Evolutionary conservation across 139 green algal species (phyloP).

Genomic region (Chlorokybus atmophyticus): DNA sequence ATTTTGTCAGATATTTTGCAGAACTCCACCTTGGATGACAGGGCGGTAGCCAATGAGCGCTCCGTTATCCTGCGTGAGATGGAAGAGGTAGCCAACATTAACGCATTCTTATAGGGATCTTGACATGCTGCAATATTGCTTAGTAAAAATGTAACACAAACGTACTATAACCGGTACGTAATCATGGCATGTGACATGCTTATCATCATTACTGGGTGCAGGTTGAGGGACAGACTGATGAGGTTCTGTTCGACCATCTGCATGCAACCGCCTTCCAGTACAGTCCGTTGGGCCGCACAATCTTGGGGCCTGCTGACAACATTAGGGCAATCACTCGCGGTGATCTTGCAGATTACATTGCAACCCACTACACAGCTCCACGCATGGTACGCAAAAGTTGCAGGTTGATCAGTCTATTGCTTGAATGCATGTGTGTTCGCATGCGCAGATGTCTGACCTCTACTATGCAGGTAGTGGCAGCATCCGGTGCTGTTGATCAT

Average conservation of each 20-base stretch:
- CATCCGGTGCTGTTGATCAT: constrained; percentile 88
- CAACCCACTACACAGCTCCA: constrained; percentile 82
- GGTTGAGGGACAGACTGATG: constrained; percentile 60
- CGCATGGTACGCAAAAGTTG: constrained; percentile 50
- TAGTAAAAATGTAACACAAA: too few species aligned
- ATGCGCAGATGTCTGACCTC: background rate
- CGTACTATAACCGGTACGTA: too few species aligned
- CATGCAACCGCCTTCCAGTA: constrained; percentile 97
- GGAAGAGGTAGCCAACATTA: constrained; percentile 79
- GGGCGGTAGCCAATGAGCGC: constrained; percentile 75
- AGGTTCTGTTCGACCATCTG: constrained; percentile 96
- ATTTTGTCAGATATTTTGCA: constrained; percentile 95
- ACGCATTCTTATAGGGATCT: constrained; percentile 1
- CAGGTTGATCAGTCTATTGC: background rate
- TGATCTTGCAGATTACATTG: constrained; percentile 88
- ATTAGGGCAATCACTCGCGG: constrained; percentile 68
- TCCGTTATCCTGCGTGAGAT: constrained; percentile 94
- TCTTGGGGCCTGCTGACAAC: constrained; percentile 88
- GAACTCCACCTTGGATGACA: constrained; percentile 73
- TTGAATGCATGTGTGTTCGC: constrained; percentile 6
- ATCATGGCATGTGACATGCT: background rate
- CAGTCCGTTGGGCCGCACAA: constrained; percentile 83
- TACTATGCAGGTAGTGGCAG: constrained; percentile 62
- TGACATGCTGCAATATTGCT: too few species aligned
- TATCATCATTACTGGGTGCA: constrained; percentile 20